A percentile compares a stretch with the other conserved stretches of the same genome.
These are phyloP conservation scores for Amanita pallidorosea DNA, from an alignment of 768 basidiomycete genomes.

Conservation along the genomic window DNA sequence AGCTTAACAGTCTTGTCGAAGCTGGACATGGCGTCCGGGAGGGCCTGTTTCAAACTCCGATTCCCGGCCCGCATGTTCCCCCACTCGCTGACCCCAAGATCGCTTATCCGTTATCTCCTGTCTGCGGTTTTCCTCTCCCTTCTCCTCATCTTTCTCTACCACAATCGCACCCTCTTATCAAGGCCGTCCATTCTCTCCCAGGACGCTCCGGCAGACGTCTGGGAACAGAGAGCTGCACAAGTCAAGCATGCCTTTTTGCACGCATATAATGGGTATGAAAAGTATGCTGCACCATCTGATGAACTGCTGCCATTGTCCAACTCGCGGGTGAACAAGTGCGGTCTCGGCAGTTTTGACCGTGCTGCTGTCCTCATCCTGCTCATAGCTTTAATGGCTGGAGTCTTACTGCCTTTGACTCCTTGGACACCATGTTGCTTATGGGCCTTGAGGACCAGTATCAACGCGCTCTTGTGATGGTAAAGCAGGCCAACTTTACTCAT, in stretches of 20 bases:
- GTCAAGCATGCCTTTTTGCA: conserved; percentile 57
- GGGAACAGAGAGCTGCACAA: conserved; percentile 41
- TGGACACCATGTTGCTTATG: conserved; percentile 84
- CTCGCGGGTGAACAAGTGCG: conserved; percentile 39
- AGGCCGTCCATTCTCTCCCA: conserved; percentile 5
- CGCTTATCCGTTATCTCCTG: conserved; percentile 18
- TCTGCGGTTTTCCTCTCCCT: conserved; percentile 18
- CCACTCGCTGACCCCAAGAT: conserved; percentile 6
- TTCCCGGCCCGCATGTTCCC: not conserved
- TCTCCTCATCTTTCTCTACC: conserved; percentile 17
- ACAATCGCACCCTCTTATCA: conserved; percentile 7
- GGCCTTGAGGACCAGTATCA: conserved; percentile 60
- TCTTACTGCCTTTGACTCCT: conserved; percentile 65
- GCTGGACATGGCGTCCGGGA: conserved; percentile 45
- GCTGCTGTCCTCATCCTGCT: not conserved
- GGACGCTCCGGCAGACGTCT: conserved; percentile 22
- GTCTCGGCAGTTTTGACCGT: not conserved
- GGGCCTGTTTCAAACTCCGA: conserved; percentile 8
- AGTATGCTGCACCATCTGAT: conserved; percentile 50
- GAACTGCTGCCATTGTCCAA: conserved; percentile 49
- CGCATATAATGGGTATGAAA: conserved; percentile 58
- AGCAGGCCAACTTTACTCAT: conserved; percentile 37
- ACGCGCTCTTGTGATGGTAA: conserved; percentile 46
- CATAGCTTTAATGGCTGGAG: conserved; percentile 75
- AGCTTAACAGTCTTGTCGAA: conserved; percentile 90